These are phyloP conservation scores for Drechslera avenae DNA, from an alignment of 2,329 filamentous ascomycete species.

Conservation along the genomic window DNA sequence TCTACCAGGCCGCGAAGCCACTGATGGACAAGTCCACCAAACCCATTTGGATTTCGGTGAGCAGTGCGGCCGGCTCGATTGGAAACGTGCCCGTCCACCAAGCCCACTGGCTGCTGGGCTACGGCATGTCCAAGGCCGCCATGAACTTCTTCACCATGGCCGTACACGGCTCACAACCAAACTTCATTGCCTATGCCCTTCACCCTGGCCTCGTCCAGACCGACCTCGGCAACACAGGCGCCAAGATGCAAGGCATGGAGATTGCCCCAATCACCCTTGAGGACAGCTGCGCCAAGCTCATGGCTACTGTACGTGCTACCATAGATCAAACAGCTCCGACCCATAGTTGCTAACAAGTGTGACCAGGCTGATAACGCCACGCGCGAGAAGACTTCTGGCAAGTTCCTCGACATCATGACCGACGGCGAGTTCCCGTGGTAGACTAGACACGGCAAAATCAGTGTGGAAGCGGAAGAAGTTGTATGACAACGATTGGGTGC, in stretches of 20 bases:
- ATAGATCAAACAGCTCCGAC: no score
- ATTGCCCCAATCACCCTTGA: neutral
- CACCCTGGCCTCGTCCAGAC: neutral
- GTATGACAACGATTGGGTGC: no score
- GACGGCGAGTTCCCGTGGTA: no score
- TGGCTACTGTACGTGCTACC: neutral
- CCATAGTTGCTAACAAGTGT: no score
- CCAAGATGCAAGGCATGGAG: neutral
- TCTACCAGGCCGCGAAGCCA: slow-evolving; percentile 46
- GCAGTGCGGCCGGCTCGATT: slow-evolving; percentile 14
- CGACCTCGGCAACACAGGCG: neutral
- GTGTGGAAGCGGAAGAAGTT: no score
- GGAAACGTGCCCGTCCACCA: neutral
- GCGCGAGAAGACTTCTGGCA: neutral
- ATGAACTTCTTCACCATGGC: no score
- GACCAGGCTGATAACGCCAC: neutral
- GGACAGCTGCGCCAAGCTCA: neutral
- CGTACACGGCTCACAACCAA: neutral
- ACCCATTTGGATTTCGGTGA: slow-evolving; percentile 22
- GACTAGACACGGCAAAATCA: no score
- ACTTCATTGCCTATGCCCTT: neutral
- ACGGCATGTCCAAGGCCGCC: slow-evolving; percentile 9
- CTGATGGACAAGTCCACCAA: slow-evolving; percentile 37
- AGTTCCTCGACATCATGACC: no score
- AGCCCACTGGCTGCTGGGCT: neutral